Base-by-base conservation (phyloP, 495 filamentous ascomycete species). In the Trichoderma erinaceum region DNA sequence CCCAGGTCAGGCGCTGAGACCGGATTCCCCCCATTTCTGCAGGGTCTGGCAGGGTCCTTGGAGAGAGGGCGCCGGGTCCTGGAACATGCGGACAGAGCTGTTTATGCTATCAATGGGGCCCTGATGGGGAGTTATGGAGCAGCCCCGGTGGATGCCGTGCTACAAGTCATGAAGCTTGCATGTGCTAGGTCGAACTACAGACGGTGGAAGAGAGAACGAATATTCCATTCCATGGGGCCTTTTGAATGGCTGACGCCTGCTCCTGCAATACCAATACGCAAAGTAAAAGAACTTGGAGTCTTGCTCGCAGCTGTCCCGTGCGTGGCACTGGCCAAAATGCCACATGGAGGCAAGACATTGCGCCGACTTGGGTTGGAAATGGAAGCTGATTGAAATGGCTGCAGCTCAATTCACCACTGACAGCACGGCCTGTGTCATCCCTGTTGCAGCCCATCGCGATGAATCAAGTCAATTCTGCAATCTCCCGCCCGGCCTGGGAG, bases 1-100 rank as follows among this genome's bases (percentile, higher is more conserved):
- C n/a, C 50, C 3, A 56, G 50, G 50, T 56, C 50, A 56, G 50
- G 50, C 50, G 50, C 50, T 56, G 50, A n/a, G 50, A 23, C 35
- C 35, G 35, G 35, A 6, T 38, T 7, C 13, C 44, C 44, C 44
- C 44, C 44, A 15, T 25, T 21, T 56, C 50, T 56, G 50, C 50
- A 56, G 50, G 50, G 50, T 56, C 50, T 25, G 8, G 18, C 8
- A 23, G 50, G 50, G 16, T 46, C 18, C 43, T 38, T 38, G 35
- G 35, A 38, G 35, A 38, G 35, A 38, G 35, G 35, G 35, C 35
- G 35, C 35, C 35, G 35, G 35, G 35, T 10, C 35, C 35, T 38
- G 35, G 35, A 38, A 38, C 35, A 38, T 38, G 35, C 35, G 35
- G 35, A 38, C 35, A 38, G 4, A 46, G 18, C 13, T 46, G 43